Base-by-base conservation (phyloP, 164 flowering plant genomes). In the Vitis rotundifolia region DNA sequence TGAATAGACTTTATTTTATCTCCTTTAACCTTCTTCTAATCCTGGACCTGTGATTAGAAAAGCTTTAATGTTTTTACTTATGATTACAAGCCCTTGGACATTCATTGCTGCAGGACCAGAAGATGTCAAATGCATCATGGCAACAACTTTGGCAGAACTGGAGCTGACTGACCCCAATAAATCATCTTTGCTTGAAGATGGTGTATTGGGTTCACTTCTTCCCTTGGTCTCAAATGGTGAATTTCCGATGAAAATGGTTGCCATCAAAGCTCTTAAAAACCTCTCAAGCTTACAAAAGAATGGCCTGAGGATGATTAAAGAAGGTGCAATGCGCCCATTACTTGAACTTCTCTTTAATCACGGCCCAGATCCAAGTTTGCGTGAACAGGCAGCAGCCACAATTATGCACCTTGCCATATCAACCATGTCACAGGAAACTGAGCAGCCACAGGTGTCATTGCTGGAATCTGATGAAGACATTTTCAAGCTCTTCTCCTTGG, bases 111-210 rank as follows among this genome's bases (percentile, higher is more conserved):
- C 90, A 90, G 95, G 91, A 51, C 61, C 91, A 9, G 84, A 80
- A 68, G 72, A 72, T 68, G 86, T 80, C 13, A 85, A 88, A 75
- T 61, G 75, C 77, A 70, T 29, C 19, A 84, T 88, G 91, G 86
- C 85, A 22, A 68, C 58, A 65, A 78, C 88, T 64, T 79, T 90
- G 76, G 87, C 90, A 31, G 92, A 88, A 70, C 81, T 90, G 83
- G 88, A 88, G 77, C 75, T 90, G 73, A 88, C 85, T 61, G 92
- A 87, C 71, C 84, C 76, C 66, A 80, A 80, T 61, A 88, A 88
- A 70, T 81, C 78, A 18, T 64, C 80, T 64, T 73, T 90, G 22
- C 71, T 84, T 65, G 89, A 88, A 71, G 77, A 78, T 64, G 91
- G 91, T 56, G 89, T 71, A 12, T 66, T 87, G 9, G 70, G 57